Conservation (phyloP, 2,329 filamentous ascomycete species). For the Talaromyces sp. region DNA sequence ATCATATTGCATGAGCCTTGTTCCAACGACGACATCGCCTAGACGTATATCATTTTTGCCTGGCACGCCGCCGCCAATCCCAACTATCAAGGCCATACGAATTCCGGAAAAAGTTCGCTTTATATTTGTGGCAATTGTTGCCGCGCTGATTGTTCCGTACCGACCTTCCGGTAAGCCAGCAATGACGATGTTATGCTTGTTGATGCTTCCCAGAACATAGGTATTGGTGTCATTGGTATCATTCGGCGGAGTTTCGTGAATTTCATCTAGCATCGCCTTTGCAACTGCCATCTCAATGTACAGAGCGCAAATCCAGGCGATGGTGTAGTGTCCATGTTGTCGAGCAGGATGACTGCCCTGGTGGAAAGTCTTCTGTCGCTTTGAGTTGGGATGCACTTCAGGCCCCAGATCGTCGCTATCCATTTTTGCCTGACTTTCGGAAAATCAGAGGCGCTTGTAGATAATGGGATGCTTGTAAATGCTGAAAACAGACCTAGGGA, state of each 20-base stretch:
- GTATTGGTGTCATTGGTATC: slow-evolving; percentile 1
- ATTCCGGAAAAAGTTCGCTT: background rate
- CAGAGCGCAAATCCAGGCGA: slow-evolving; percentile 7
- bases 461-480: background rate
- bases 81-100: slow-evolving; percentile 5
- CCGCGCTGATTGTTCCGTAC: background rate
- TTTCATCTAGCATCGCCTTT: slow-evolving; percentile 3
- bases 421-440: background rate
- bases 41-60: slow-evolving; percentile 18
- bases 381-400: background rate
- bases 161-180: slow-evolving; percentile 19
- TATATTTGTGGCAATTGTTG: background rate
- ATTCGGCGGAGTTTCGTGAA: background rate
- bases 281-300: slow-evolving; percentile 8
- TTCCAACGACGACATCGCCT: slow-evolving; percentile 21
- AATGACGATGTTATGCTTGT: slow-evolving; percentile 22
- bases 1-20: slow-evolving; percentile 8
- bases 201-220: slow-evolving; percentile 22
- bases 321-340: slow-evolving; percentile 12
- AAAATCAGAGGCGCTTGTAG: background rate
- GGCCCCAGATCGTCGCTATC: background rate
- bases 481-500: background rate
- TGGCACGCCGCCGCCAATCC: slow-evolving; percentile 20
- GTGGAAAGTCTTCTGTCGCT: background rate
- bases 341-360: background rate